Base-by-base conservation (phyloP, 345 rosid species). In the Camelina hispida region DNA sequence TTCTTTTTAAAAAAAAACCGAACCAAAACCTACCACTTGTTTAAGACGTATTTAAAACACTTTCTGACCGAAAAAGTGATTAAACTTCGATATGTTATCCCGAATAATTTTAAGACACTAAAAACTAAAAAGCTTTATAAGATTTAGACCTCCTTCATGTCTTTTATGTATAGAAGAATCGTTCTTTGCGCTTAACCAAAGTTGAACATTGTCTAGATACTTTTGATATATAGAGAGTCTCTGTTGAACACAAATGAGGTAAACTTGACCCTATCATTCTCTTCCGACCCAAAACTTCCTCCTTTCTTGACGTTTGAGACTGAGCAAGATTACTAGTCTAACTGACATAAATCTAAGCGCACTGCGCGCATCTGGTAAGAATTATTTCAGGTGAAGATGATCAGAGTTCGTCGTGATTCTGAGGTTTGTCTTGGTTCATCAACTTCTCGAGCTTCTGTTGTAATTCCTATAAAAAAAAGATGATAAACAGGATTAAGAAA, bases 391-490 rank as follows among this genome's bases (percentile, higher is more conserved):
- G 9, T 65, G 63, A 14, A 6, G 42, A 32, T 54, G 35, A 66
- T 80, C 79, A 93, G 54, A 93, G 93, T 79, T 93, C 98, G 63
- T 93, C 98, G 44, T 84, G 98, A 11, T 38, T 74, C 60, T 57
- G 85, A 28, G 97, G 85, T 64, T 84, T 88, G 64, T 87, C 83
- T 73, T 83, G 82, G 81, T 82, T 88, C 89, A 86, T 73, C 81
- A 91, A 32, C 77, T 65, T 53, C 14, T 88, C 92, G 30, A 91
- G 88, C 82, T 89, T 93, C 54, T 84, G 67, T 78, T 87, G 85
- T 66, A 93, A 82, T 54, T 89, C 98, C 98, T 93, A 75, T 67
- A 20, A 51, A 16, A 47, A 67, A 38, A 34, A 34, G 56, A 59
- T 7, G 16, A 78, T 59, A 66, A 48, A 20, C 17, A 15, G 20